These are phyloP conservation scores for Cordyceps tenuipes DNA, from an alignment of 2,329 filamentous ascomycete species.

Conservation along the genomic window DNA sequence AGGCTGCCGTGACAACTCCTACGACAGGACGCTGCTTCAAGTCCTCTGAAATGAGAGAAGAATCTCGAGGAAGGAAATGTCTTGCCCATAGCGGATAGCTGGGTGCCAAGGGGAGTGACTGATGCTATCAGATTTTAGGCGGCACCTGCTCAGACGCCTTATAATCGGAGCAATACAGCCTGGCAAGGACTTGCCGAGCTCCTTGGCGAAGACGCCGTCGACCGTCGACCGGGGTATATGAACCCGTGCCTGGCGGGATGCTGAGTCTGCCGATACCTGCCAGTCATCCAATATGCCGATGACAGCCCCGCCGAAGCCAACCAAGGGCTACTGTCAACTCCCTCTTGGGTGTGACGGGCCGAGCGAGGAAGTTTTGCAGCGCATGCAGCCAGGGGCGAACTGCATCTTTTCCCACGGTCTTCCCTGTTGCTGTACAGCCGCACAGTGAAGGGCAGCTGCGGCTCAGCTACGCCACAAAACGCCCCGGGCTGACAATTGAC, in stretches of 20 bases:
- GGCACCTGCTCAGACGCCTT: conserved; percentile 7
- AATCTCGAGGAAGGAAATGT: conserved; percentile 28
- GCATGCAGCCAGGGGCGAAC: not conserved
- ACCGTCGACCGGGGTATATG: not conserved
- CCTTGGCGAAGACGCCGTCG: not conserved
- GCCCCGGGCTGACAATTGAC: no score
- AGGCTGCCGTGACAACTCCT: not conserved
- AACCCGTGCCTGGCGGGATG: not conserved
- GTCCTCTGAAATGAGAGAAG: conserved; percentile 6
- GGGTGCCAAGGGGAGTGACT: conserved; percentile 4
- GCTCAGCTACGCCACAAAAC: not conserved
- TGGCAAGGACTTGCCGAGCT: not conserved
- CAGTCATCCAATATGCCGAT: not conserved
- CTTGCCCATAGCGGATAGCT: conserved; percentile 16
- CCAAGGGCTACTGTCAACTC: not conserved
- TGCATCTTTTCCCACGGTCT: not conserved
- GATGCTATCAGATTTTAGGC: conserved; percentile 16
- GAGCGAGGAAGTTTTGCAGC: not conserved
- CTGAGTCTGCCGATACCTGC: not conserved
- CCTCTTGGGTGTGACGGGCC: not conserved
- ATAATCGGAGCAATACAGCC: conserved; percentile 13
- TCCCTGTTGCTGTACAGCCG: not conserved
- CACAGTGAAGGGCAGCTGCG: not conserved
- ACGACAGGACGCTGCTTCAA: not conserved
- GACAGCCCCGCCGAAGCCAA: not conserved